Base-by-base conservation (phyloP, 2,329 filamentous ascomycete species). In the Coniochaeta ligniaria region DNA sequence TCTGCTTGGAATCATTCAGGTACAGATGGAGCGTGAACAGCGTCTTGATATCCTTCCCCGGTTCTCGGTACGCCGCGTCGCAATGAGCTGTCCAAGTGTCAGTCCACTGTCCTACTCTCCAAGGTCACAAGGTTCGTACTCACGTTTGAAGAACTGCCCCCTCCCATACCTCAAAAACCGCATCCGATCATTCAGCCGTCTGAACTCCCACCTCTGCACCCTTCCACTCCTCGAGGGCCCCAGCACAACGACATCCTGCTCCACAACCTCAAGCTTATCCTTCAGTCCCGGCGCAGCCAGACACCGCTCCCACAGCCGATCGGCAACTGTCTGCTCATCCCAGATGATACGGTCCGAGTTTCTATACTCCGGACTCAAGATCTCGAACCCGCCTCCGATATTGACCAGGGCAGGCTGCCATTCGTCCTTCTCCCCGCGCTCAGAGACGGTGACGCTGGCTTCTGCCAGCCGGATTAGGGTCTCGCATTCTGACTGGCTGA, bases 261-360 rank as follows among this genome's bases (percentile, higher is more conserved):
- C 67, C 20, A 79, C 67, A 2, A 68, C 66, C 1, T 66, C 71
- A 26, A 85, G 65, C 58, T 73, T 66, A 36, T 78, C 74, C 17
- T 63, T 65, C 35, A 85, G 65, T 1, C 77, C 77, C 2, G 76
- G 71, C 11, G 76, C 70, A 57, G 69, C 64, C 66, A 70, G 56
- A 70, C 88, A 82, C 11, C 91, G 80, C 45, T 74, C 76, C 81
- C 88, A 88, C 0, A 95, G 67, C 24, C 83, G 81, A 26, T 83
- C 78, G 0, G 84, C 86, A 1, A 94, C 65, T 1, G 83, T 81
- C 57, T 80, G 76, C 16, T 81, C 74, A 68, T 95, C 89, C 83
- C 86, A 90, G 65, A 95, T 88, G 64, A 94, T 90, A 3, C 91
- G 82, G n/a, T 88, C 88, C 67, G 88, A 88, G 63, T 90, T 87